Evolutionary conservation across 306 rosid genomes (phyloP), one percentile per base, ranked within the genome.

Genomic region (Trifolium dubium): DNA sequence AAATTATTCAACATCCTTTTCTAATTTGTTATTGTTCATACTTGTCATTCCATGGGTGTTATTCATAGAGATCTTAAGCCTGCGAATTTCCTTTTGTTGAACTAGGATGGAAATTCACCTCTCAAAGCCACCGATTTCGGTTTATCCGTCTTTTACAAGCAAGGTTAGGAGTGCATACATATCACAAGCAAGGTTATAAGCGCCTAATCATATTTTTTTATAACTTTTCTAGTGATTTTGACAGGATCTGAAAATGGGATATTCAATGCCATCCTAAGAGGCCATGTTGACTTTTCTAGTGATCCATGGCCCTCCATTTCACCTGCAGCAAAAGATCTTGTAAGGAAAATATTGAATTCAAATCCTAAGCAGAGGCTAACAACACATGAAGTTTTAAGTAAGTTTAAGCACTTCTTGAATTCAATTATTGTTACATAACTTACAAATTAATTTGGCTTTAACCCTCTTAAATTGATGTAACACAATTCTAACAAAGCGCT

Each of bases 1-100:
- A 53, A 53, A 53, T 53, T 9, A 8, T 53, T 53, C 13, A 10
- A 53, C 30, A 17, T 53, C 5, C 11, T 53, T 53, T 50, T 53
- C 5, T 53, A 17, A 53, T 2, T 17, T 53, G 30, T 53, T 53
- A 94, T 94, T 56, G 98, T 94, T 6, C 97, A 92, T 50, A 94
- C 92, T 0, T 94, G 96, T 29, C 99, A 94, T 77, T 89, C 98
- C 72, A 87, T 94, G 97, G 99, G 97, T 23, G 96, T 94, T 71
- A 92, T 94, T 67, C 99, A 94, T 63, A 87, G 99, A 29, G 99
- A 94, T 84, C 97, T 94, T 46, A 94, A 94, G 88, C 98, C 99
- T 64, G 99, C 92, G 81, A 94, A 94, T 83, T 94, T 94, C 88
- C 96, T 94, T n/a, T 67, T 94, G 79, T 83, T 86, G 49, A 89